Percentiles rank a stretch among this genome's conserved stretches.
Conservation (phyloP, 805 yeast species). For the Kurtzmaniella cleridarum region DNA sequence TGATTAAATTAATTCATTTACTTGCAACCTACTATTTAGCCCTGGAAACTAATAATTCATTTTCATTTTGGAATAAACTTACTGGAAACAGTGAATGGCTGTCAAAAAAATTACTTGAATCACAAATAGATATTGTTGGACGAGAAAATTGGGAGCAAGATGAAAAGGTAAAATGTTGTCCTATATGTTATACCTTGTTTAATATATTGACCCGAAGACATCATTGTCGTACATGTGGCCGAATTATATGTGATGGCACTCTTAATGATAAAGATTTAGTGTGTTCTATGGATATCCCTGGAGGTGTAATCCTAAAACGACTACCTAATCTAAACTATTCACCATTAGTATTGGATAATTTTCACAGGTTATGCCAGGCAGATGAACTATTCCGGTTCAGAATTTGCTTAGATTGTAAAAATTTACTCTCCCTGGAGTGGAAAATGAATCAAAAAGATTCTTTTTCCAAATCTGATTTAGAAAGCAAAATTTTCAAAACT, state of each 20-base stretch:
- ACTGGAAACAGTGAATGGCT: constrained; percentile 3
- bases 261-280: constrained; percentile 28
- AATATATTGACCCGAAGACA: constrained; percentile 64
- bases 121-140: constrained; percentile 24
- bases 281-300: constrained; percentile 73
- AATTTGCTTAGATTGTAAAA: constrained; percentile 67
- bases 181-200: constrained; percentile 57
- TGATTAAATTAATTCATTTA: constrained; percentile 41
- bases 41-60: background rate
- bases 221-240: constrained; percentile 89
- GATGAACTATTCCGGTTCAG: constrained; percentile 37
- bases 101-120: constrained; percentile 3
- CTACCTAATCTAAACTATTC: constrained; percentile 33
- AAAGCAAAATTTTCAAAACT: constrained; percentile 11
- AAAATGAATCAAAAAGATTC: constrained; percentile 13
- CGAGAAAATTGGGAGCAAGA: constrained; percentile 61
- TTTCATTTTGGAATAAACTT: background rate
- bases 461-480: background rate
- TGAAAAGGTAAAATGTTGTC: constrained; percentile 45
- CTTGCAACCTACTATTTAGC: constrained; percentile 12
- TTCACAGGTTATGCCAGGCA: constrained; percentile 9
- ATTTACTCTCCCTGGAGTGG: constrained; percentile 51
- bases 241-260: constrained; percentile 67
- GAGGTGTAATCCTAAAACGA: constrained; percentile 31
- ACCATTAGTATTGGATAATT: constrained; percentile 14